Conservation (phyloP, 1,139 yeast species). For the Yamadazyma atmosphaerica region DNA sequence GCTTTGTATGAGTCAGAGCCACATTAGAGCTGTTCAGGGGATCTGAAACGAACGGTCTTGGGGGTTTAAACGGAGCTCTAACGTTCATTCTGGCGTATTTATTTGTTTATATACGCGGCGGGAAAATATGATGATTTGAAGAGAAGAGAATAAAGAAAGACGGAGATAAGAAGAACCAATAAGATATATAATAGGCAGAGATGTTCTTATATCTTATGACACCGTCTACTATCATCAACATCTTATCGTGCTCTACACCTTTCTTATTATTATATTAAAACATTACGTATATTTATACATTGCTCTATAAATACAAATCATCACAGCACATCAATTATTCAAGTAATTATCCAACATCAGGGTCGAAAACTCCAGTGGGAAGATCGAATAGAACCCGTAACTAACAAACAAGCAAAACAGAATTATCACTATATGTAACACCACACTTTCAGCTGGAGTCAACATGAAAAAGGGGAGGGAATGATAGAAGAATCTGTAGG, state of each 20-base stretch:
- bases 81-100: constrained; percentile 7
- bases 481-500: constrained; percentile 32
- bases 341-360: not conserved
- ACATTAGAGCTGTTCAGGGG: no score
- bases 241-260: no score
- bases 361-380: constrained; percentile 20
- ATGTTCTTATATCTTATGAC: no score
- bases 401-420: constrained; percentile 33
- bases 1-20: no score
- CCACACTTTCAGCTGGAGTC: constrained; percentile 33
- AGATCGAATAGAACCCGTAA: constrained; percentile 39
- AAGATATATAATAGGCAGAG: no score
- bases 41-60: constrained; percentile 7
- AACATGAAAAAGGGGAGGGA: constrained; percentile 42
- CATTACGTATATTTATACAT: no score
- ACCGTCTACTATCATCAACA: no score
- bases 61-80: constrained; percentile 19
- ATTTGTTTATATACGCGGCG: not conserved
- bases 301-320: no score
- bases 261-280: no score
- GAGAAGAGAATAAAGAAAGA: no score
- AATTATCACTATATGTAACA: constrained; percentile 25
- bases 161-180: no score
- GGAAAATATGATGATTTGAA: not conserved
- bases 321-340: not conserved